phyloP scores from a whole-genome alignment of 164 flowering plant genomes.

The Houttuynia cordata region DNA sequence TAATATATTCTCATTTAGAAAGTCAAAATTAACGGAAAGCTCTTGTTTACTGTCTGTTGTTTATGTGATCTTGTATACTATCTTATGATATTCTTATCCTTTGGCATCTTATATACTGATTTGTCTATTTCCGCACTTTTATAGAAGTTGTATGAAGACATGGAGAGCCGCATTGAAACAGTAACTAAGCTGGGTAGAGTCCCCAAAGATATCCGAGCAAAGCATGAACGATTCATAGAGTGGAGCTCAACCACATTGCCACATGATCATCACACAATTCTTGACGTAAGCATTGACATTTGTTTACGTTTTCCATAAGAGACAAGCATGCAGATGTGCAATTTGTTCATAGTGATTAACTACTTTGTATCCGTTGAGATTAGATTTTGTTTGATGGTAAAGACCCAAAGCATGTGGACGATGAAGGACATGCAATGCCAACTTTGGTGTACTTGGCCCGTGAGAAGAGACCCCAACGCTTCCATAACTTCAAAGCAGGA shows the following conservation, averaged over 20 bases:
- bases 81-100: too few species aligned
- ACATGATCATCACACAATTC: conserved; percentile 51
- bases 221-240: conserved; percentile 38
- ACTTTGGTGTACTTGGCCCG: conserved; percentile 43
- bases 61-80: too few species aligned
- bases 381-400: conserved; percentile 41
- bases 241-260: conserved; percentile 35
- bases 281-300: too few species aligned
- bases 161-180: conserved; percentile 39
- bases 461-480: conserved; percentile 33
- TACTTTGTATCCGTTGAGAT: background rate
- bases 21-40: too few species aligned
- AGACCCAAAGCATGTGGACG: conserved; percentile 19
- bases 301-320: conserved; percentile 3
- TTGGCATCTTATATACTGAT: too few species aligned
- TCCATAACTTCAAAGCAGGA: conserved; percentile 54
- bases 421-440: conserved; percentile 29
- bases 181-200: conserved; percentile 29
- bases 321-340: too few species aligned
- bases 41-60: background rate
- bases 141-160: conserved; percentile 42
- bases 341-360: background rate
- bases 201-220: conserved; percentile 23
- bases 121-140: background rate
- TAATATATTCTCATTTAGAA: too few species aligned